Evolutionary conservation across 495 filamentous ascomycete species (phyloP), one percentile per base, ranked within the genome.

Genomic region (Penicillium manginii): DNA sequence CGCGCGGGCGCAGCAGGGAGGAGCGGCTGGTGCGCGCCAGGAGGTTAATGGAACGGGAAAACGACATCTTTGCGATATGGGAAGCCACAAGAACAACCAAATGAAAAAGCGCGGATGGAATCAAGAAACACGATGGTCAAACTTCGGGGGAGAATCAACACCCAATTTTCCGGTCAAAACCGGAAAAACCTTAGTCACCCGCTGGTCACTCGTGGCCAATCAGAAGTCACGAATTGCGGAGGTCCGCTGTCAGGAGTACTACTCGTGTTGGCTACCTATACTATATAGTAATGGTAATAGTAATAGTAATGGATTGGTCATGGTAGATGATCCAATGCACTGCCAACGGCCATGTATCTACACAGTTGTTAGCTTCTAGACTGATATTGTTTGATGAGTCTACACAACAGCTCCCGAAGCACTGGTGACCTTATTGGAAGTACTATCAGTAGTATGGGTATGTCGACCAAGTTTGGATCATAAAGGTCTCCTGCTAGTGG

Each of bases 21-120:
- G 82, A 74, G 65, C 87, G 82, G 69, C 86, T 86, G 66, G 85
- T 82, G 77, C 87, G 86, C 70, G 91, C 68, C 63, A 91, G 82
- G 62, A 89, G 86, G 72, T 83, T 83, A 56, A 88, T 64, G 61
- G 87, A 82, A 77, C 88, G 81, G 55, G 85, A 76, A 59, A 88
- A 79, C 67, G 85, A 81, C 87, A 91, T 90, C 62, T 77, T 47
- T 86, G 77, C 64, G 58, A 64, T 64, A 66, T 59, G 60, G 60
- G 71, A 71, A 60, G 52, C 67, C 64, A 66, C 26, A 65, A 60
- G 72, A 68, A 69, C 56, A 57, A 73, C 68, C 63, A 76, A 29
- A 56, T 61, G 62, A 72, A 69, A 62, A 66, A 69, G 68, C 65
- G 63, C 64, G n/a, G 63, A 64, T 67, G 55, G 66, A 62, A 53